Evolutionary conservation across 164 flowering plant genomes (phyloP).

Genomic region (Berberis thunbergii): DNA sequence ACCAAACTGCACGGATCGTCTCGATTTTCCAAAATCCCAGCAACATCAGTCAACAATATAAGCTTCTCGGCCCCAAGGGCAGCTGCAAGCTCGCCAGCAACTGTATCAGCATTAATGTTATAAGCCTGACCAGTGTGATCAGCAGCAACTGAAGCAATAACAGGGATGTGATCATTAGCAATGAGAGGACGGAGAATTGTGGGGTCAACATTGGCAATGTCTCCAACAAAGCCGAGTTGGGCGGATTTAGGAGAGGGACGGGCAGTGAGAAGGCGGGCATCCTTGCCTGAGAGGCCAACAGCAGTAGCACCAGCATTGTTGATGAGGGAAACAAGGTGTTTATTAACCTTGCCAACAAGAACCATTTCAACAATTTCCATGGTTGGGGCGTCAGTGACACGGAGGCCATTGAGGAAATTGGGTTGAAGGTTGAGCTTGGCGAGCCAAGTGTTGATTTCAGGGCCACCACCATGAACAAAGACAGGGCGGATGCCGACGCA

Average conservation of each 20-base stretch:
- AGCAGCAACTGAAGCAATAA: conserved; percentile 84
- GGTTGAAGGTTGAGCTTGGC: conserved; percentile 40
- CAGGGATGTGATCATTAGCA: conserved; percentile 54
- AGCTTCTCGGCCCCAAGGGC: conserved; percentile 90
- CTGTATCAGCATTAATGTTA: conserved; percentile 92
- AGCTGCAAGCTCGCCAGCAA: conserved; percentile 88
- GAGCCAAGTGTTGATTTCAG: conserved; percentile 73
- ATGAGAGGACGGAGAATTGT: conserved; percentile 46
- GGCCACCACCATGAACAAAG: conserved; percentile 92
- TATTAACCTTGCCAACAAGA: conserved; percentile 79
- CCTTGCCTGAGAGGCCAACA: conserved; percentile 77
- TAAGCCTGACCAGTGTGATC: conserved; percentile 70
- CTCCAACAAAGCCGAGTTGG: conserved; percentile 82
- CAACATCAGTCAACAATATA: conserved; percentile 79
- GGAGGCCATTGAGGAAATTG: conserved; percentile 68
- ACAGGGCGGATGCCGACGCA: conserved; percentile 86
- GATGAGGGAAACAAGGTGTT: conserved; percentile 67
- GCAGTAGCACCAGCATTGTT: conserved; percentile 81
- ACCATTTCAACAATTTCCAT: conserved; percentile 96
- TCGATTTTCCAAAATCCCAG: conserved; percentile 56
- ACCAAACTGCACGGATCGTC: conserved; percentile 64
- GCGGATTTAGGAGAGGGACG: conserved; percentile 53
- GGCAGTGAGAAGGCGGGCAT: conserved; percentile 75
- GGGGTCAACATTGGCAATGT: conserved; percentile 66
- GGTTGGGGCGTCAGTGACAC: conserved; percentile 77